Conservation (phyloP, 352 stramenopile genomes). For the Pythium guiyangense region DNA sequence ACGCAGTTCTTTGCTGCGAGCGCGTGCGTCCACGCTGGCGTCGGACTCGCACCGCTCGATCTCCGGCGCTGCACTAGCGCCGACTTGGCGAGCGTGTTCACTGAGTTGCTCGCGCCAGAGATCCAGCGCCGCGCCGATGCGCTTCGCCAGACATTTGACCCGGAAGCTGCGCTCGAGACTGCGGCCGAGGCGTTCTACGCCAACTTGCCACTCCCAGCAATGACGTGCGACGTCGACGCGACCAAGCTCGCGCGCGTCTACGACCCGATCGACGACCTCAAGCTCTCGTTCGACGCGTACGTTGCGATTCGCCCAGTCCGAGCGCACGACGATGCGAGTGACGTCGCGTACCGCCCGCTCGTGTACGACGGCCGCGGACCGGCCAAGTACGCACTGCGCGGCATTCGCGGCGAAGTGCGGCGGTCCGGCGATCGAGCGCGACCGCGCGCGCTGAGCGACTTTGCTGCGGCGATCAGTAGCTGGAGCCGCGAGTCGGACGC, state of each 20-base stretch:
- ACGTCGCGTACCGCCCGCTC: conserved; percentile 73
- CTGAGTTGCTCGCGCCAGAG: conserved; percentile 26
- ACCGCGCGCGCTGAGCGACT: no score
- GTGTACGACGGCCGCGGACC: conserved; percentile 51
- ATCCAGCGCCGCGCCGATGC: conserved; percentile 10
- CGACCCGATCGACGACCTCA: conserved; percentile 50
- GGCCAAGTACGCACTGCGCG: conserved; percentile 42
- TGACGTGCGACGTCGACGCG: conserved; percentile 71
- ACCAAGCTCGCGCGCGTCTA: conserved; percentile 61
- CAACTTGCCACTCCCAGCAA: conserved; percentile 52
- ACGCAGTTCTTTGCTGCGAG: no score
- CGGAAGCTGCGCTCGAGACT: conserved; percentile 35
- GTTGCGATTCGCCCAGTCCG: conserved; percentile 47
- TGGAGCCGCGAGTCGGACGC: no score
- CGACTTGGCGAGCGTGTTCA: conserved; percentile 45
- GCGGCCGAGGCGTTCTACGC: conserved; percentile 58
- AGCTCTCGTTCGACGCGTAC: conserved; percentile 69
- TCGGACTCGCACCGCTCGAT: conserved; percentile 41
- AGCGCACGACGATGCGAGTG: conserved; percentile 12
- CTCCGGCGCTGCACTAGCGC: conserved; percentile 7
- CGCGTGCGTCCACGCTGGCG: conserved; percentile 86
- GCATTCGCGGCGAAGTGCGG: conserved; percentile 16
- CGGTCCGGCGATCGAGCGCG: no score
- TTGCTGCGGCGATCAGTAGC: no score
- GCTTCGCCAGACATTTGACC: conserved; percentile 33